phyloP scores from a whole-genome alignment of 192 early-diverging fungal species.

The Entomortierella parvispora region DNA sequence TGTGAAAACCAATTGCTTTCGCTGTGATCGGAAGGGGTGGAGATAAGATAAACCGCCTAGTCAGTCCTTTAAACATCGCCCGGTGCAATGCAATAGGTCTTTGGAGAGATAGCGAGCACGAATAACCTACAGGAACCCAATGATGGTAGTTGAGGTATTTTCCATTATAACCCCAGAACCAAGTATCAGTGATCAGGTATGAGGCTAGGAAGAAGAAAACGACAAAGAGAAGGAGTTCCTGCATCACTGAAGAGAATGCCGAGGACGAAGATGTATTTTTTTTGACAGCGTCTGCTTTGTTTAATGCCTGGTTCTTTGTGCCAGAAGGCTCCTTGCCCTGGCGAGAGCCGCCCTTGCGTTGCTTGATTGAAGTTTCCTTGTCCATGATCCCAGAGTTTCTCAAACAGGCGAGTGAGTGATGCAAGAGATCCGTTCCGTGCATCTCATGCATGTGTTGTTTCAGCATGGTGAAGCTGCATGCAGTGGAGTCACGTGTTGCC shows the following conservation, averaged over 20 bases:
- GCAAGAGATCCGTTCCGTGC: background rate
- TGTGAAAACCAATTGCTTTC: conserved; percentile 73
- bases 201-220: conserved; percentile 65
- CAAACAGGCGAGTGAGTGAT: background rate
- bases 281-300: background rate
- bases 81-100: too few relatives aligned
- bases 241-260: conserved; percentile 8
- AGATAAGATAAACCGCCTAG: background rate
- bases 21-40: conserved; percentile 19
- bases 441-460: too few relatives aligned
- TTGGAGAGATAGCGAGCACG: too few relatives aligned
- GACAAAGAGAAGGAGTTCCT: conserved; percentile 24
- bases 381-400: background rate
- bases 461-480: too few relatives aligned
- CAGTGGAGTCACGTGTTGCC: too few relatives aligned
- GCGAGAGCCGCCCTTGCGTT: background rate
- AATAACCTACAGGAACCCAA: conserved; percentile 79
- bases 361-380: background rate
- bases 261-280: background rate
- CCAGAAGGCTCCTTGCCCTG: background rate
- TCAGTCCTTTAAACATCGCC: too few relatives aligned
- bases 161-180: conserved; percentile 77
- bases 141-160: conserved; percentile 77
- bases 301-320: background rate
- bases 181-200: conserved; percentile 79